phyloP scores from a whole-genome alignment of 2,329 filamentous ascomycete species.

The Hypoxylon sp. region DNA sequence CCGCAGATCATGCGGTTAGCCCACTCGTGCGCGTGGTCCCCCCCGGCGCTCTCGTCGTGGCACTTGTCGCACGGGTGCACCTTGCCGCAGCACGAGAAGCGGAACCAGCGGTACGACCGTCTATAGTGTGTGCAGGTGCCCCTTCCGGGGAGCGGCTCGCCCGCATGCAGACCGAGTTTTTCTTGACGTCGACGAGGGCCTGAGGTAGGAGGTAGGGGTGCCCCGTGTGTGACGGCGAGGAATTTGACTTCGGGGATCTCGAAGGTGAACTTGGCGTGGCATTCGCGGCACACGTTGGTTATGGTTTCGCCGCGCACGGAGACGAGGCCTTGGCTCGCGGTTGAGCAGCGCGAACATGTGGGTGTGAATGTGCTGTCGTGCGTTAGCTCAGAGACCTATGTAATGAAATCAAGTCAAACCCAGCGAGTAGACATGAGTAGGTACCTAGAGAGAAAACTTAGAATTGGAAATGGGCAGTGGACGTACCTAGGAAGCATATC shows the following conservation, averaged over 20 bases:
- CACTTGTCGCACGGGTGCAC: constrained; percentile 78
- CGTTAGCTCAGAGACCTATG: neutral
- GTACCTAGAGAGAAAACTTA: too few relatives aligned
- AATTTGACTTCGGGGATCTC: constrained; percentile 85
- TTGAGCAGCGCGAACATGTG: constrained; percentile 83
- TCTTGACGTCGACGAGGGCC: constrained; percentile 65
- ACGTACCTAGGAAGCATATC: constrained; percentile 80
- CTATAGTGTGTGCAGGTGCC: constrained; percentile 73
- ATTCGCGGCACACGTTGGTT: constrained; percentile 83
- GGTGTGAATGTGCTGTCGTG: constrained; percentile 79
- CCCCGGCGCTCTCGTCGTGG: constrained; percentile 73
- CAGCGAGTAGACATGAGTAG: neutral
- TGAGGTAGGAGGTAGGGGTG: constrained; percentile 58
- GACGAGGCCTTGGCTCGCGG: constrained; percentile 75
- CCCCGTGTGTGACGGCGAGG: constrained; percentile 74
- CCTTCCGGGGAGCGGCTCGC: constrained; percentile 67
- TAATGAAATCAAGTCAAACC: too few relatives aligned
- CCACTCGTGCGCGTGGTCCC: constrained; percentile 83
- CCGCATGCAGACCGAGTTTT: constrained; percentile 70
- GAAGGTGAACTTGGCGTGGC: constrained; percentile 85
- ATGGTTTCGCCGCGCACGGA: constrained; percentile 81
- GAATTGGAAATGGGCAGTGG: neutral
- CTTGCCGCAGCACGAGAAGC: constrained; percentile 73
- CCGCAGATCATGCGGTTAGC: constrained; percentile 88
- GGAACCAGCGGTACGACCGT: constrained; percentile 74